Evolutionary conservation across 306 rosid species (phyloP), one percentile per base, ranked within the genome.

Genomic region (Morella rubra): DNA sequence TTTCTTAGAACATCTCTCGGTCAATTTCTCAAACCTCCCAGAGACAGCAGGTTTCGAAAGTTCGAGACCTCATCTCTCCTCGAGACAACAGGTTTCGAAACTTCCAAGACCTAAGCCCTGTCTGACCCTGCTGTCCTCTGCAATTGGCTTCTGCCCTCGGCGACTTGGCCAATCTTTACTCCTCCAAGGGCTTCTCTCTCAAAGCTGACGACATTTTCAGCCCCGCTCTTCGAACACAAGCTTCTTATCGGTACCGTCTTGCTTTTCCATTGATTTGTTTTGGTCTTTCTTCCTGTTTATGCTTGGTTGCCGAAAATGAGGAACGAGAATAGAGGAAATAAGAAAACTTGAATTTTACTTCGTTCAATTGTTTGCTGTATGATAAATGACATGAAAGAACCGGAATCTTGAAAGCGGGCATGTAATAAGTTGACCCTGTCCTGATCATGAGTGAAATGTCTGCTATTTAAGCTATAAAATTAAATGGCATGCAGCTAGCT

Each of bases 181-280:
- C 93, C 67, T 87, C 93, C 78, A 77, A 82, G 60, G 92, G 91
- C 62, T 83, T 89, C 73, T 86, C 91, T 70, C 84, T 90, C 80
- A 87, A 88, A 82, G 84, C 93, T 50, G 89, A 90, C 9, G 72
- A 77, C 2, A 86, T 90, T 52, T 79, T 59, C 91, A 27, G 92
- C 91, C 72, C 76, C 80, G 19, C 12, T 86, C 80, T 81, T 90
- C 79, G 83, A 67, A 68, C 90, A 76, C 71, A 67, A 44, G 22
- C 60, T 20, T 69, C 42, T 20, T 70, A 84, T 54, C 44, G 75
- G 84, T 79, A 80, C 37, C 7, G 4, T 44, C 42, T 44, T 60
- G 64, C 47, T 54, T 42, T 8, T 45, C 2, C n/a, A 13, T 47
- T 7, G 40, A 3, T 5, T 2, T 14, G 4, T 20, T 37, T 41